phyloP scores from a whole-genome alignment of 805 yeast species.

The Candida verbasci region DNA sequence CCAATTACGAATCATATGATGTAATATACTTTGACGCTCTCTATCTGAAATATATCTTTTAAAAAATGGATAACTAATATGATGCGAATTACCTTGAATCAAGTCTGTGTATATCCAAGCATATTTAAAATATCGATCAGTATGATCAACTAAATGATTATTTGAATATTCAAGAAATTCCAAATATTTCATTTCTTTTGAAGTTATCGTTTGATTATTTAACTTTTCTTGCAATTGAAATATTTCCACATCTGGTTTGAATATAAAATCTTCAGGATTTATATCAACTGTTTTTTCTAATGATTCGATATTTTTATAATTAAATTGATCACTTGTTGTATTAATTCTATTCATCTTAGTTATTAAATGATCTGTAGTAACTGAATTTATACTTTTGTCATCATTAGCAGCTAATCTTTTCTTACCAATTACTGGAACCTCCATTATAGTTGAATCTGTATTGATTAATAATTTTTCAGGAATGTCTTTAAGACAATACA shows the following conservation, averaged over 20 bases:
- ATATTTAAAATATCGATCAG: slow-evolving; percentile 34
- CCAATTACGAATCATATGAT: slow-evolving; percentile 35
- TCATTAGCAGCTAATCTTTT: slow-evolving; percentile 16
- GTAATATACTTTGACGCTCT: slow-evolving; percentile 34
- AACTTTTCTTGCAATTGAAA: slow-evolving; percentile 17
- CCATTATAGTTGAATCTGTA: slow-evolving; percentile 20
- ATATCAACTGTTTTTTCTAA: slow-evolving; percentile 12
- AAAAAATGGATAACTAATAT: slow-evolving; percentile 34
- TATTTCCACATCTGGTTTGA: slow-evolving; percentile 26
- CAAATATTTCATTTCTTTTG: slow-evolving; percentile 20
- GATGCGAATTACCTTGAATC: slow-evolving; percentile 29
- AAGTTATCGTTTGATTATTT: slow-evolving; percentile 10
- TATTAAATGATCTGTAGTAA: slow-evolving; percentile 5
- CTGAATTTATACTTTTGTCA: not conserved
- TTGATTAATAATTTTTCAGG: slow-evolving; percentile 23
- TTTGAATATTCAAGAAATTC: slow-evolving; percentile 26
- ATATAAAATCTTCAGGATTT: slow-evolving; percentile 22
- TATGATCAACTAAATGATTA: slow-evolving; percentile 14
- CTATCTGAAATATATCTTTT: slow-evolving; percentile 29
- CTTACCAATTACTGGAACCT: slow-evolving; percentile 26
- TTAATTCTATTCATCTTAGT: slow-evolving; percentile 6
- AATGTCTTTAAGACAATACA: slow-evolving; percentile 26
- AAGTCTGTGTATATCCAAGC: slow-evolving; percentile 37
- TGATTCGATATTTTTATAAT: slow-evolving; percentile 6
- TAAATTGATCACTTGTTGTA: slow-evolving; percentile 1